A percentile compares a stretch with the other conserved stretches of the same genome.
phyloP scores from a whole-genome alignment of 176 grass and related monocot genomes.

The Triticum dicoccoides region DNA sequence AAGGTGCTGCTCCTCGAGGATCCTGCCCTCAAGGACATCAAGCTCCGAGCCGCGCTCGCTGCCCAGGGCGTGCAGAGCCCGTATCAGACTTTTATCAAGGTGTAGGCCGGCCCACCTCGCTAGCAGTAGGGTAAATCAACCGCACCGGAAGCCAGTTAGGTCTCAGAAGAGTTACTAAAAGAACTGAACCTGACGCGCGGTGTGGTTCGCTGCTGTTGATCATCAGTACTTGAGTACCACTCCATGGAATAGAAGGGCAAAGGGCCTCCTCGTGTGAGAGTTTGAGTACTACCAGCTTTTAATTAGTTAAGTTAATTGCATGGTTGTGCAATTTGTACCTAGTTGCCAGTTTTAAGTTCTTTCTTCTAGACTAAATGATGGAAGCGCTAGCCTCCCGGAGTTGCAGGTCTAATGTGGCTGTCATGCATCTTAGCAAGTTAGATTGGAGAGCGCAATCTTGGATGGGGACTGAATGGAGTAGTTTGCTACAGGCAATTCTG shows the following conservation, averaged over 20 bases:
- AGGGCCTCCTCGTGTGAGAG: constrained; percentile 19
- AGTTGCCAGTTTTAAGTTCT: not conserved
- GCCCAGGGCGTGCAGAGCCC: not conserved
- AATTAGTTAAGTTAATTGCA: not conserved
- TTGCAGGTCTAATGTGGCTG: not conserved
- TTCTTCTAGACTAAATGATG: not conserved
- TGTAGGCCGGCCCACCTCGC: not conserved
- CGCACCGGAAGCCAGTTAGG: not conserved
- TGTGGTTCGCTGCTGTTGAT: not conserved
- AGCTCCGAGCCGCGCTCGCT: constrained; percentile 33
- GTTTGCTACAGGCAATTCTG: not conserved
- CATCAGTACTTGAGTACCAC: constrained; percentile 9
- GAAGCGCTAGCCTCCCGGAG: not conserved
- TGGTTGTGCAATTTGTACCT: constrained; percentile 2
- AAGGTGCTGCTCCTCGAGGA: constrained; percentile 89
- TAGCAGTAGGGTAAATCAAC: constrained; percentile 17
- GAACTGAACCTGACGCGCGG: no score
- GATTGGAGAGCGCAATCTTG: not conserved
- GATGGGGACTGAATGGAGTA: not conserved
- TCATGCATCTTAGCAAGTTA: not conserved
- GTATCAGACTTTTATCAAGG: constrained; percentile 26
- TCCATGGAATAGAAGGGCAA: constrained; percentile 28
- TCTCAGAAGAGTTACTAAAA: not conserved
- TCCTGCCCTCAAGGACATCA: constrained; percentile 77
- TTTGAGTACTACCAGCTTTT: not conserved